Evolutionary conservation across 192 early-diverging fungal species (phyloP).

Genomic region (Coemansia sp.): DNA sequence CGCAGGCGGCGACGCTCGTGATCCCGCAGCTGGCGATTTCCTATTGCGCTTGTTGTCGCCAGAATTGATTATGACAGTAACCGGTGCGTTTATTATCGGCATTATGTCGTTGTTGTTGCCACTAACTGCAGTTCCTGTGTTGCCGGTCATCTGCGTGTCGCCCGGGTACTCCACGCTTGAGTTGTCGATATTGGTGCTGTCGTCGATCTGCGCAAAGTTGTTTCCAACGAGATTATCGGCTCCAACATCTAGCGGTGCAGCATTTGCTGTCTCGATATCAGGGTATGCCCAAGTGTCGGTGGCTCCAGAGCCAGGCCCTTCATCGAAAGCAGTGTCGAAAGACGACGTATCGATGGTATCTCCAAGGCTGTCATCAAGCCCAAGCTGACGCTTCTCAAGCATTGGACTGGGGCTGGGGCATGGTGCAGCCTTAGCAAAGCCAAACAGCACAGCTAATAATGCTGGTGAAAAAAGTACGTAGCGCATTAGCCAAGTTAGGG

Average conservation of each 20-base stretch:
- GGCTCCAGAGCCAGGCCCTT: background rate
- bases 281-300: background rate
- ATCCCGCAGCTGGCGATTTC: background rate
- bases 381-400: constrained; percentile 2
- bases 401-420: background rate
- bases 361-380: background rate
- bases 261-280: background rate
- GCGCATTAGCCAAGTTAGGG: background rate
- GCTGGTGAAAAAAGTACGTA: background rate
- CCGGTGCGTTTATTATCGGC: constrained; percentile 55
- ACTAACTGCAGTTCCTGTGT: constrained; percentile 48
- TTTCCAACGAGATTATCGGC: constrained; percentile 41
- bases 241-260: background rate
- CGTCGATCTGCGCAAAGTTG: constrained; percentile 36
- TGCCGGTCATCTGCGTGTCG: constrained; percentile 41
- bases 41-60: constrained; percentile 1
- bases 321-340: background rate
- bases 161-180: constrained; percentile 36
- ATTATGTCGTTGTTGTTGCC: constrained; percentile 52
- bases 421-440: background rate
- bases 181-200: constrained; percentile 30
- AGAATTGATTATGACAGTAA: constrained; percentile 48
- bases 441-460: background rate
- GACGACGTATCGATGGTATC: background rate
- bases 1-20: background rate